phyloP scores from a whole-genome alignment of 1,284 basidiomycete genomes.

The Singerocomus inundabilis region DNA sequence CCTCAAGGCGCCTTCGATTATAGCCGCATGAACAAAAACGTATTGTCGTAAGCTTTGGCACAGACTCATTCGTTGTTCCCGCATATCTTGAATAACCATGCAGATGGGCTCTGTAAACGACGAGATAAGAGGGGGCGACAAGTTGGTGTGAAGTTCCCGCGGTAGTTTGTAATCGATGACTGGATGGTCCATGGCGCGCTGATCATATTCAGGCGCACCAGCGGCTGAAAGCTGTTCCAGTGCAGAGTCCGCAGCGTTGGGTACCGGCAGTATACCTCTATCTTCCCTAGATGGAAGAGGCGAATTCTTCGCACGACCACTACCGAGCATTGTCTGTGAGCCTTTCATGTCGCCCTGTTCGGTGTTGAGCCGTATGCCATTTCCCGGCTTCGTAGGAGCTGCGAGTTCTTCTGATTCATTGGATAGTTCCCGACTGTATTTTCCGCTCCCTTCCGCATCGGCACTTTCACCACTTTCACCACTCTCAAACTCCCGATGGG shows the following conservation, averaged over 20 bases:
- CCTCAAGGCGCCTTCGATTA: constrained; percentile 78
- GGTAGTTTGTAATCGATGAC: constrained; percentile 58
- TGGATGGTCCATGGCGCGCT: constrained; percentile 11
- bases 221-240: constrained; percentile 1
- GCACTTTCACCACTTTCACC: background rate
- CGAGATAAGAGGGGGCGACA: constrained; percentile 59
- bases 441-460: constrained; percentile 13
- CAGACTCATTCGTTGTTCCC: constrained; percentile 88
- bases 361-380: constrained; percentile 3
- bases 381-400: background rate
- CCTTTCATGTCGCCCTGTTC: background rate
- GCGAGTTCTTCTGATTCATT: constrained; percentile 11
- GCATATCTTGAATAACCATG: constrained; percentile 82
- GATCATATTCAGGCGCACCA: constrained; percentile 11
- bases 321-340: constrained; percentile 1
- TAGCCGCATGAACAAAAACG: constrained; percentile 83
- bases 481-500: constrained; percentile 16
- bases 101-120: constrained; percentile 71
- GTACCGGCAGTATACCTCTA: constrained; percentile 1
- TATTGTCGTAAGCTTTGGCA: constrained; percentile 89
- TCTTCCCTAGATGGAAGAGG: background rate
- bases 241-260: background rate
- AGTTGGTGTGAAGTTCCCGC: constrained; percentile 50
- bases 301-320: background rate
- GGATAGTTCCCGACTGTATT: constrained; percentile 1